These are phyloP conservation scores for Dactylellina sp. DNA, from an alignment of 2,329 filamentous ascomycete genomes.

Conservation along the genomic window DNA sequence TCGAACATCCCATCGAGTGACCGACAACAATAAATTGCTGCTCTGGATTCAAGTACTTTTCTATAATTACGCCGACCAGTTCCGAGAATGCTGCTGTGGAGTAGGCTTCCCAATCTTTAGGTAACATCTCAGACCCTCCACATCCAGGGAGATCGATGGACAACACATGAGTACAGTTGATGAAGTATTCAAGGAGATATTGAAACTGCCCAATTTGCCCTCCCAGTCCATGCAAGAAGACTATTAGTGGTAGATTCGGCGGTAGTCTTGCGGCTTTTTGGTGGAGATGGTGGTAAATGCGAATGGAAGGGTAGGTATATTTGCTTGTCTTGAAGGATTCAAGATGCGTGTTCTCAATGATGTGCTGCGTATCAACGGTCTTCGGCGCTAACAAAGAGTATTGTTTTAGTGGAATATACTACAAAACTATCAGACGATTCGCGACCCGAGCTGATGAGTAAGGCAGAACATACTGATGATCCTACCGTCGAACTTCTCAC, in stretches of 20 bases:
- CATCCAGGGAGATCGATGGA: constrained; percentile 92
- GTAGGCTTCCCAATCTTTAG: constrained; percentile 81
- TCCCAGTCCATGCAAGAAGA: constrained; percentile 94
- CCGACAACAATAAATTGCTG: constrained; percentile 84
- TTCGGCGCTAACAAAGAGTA: constrained; percentile 26
- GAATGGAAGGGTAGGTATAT: constrained; percentile 78
- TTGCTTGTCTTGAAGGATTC: constrained; percentile 76
- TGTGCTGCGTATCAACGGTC: constrained; percentile 53
- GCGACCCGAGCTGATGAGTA: background rate
- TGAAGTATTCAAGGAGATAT: constrained; percentile 80
- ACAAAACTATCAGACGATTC: background rate
- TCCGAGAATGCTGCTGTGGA: constrained; percentile 79
- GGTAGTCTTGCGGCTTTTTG: constrained; percentile 84
- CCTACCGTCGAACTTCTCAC: constrained; percentile 42
- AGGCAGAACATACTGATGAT: constrained; percentile 44
- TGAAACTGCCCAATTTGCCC: constrained; percentile 91
- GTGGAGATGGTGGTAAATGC: constrained; percentile 86
- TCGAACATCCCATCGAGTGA: constrained; percentile 88
- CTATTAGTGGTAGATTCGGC: constrained; percentile 81
- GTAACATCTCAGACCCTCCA: constrained; percentile 80
- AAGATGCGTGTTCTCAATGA: constrained; percentile 48
- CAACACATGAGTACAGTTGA: constrained; percentile 84
- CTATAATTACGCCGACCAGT: constrained; percentile 79
- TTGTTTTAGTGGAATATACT: constrained; percentile 16
- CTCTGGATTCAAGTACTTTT: constrained; percentile 72